phyloP scores from a whole-genome alignment of 495 filamentous ascomycete species.

The Acidomyces sp. region DNA sequence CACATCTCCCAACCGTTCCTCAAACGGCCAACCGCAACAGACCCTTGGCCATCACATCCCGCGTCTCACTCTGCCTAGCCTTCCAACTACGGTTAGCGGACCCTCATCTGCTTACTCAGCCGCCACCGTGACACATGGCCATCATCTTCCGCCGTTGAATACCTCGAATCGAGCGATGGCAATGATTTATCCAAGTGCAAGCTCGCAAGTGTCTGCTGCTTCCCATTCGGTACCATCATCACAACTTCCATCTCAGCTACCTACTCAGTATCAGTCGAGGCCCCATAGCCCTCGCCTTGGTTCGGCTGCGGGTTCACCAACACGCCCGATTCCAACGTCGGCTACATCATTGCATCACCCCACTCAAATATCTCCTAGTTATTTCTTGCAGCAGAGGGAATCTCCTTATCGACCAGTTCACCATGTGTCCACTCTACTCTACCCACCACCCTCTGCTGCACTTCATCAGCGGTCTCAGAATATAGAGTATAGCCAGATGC shows the following conservation, averaged over 20 bases:
- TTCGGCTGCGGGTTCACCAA: constrained; percentile 28
- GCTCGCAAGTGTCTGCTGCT: constrained; percentile 36
- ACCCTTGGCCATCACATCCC: constrained; percentile 14
- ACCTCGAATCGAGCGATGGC: constrained; percentile 42
- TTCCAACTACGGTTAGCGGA: constrained; percentile 34
- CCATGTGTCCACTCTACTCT: constrained; percentile 73
- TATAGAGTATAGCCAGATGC: constrained; percentile 70
- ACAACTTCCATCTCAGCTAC: constrained; percentile 37
- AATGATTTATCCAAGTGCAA: constrained; percentile 41
- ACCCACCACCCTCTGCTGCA: constrained; percentile 71
- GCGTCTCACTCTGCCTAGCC: constrained; percentile 44
- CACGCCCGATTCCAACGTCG: constrained; percentile 13
- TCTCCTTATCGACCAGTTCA: constrained; percentile 91
- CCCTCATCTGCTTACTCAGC: constrained; percentile 13
- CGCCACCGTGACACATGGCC: constrained; percentile 15
- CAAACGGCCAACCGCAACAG: constrained; percentile 18
- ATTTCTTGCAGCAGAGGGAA: constrained; percentile 48
- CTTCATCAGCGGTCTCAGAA: constrained; percentile 55
- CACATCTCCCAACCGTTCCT: constrained; percentile 27
- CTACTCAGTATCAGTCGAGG: constrained; percentile 25
- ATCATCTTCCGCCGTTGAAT: constrained; percentile 20
- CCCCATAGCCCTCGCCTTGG: constrained; percentile 28
- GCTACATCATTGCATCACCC: constrained; percentile 29
- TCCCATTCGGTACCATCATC: constrained; percentile 40
- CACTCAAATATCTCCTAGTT: constrained; percentile 47